These are phyloP conservation scores for Colletotrichum spinosum DNA, from an alignment of 2,329 filamentous ascomycete species.

Conservation along the genomic window DNA sequence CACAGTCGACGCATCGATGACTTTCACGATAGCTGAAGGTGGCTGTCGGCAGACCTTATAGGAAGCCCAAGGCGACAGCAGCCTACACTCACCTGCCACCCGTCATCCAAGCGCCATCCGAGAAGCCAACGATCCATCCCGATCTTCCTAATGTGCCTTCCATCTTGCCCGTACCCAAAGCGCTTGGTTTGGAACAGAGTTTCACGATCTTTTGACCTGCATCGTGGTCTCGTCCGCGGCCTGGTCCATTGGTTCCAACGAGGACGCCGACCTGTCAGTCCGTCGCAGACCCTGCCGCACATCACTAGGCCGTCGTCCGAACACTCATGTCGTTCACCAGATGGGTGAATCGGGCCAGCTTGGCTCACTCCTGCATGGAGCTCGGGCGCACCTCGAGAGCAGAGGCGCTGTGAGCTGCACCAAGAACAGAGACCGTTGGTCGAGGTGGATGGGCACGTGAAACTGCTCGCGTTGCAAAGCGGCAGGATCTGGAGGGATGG, in stretches of 20 bases:
- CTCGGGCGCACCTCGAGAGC: neutral
- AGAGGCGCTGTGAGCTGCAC: neutral
- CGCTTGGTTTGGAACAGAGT: conserved; percentile 32
- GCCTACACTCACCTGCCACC: conserved; percentile 3
- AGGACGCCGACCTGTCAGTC: conserved; percentile 3
- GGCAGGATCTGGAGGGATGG: conserved; percentile 36
- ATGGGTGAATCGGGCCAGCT: neutral
- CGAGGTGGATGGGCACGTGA: conserved; percentile 30
- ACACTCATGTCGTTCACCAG: conserved; percentile 11
- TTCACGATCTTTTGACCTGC: conserved; percentile 33
- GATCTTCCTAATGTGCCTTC: conserved; percentile 7
- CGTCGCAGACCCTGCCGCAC: conserved; percentile 21
- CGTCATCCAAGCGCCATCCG: conserved; percentile 32
- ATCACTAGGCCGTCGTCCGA: conserved; percentile 27
- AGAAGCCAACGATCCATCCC: conserved; percentile 1
- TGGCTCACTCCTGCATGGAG: neutral
- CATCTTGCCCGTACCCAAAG: conserved; percentile 18
- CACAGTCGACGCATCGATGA: conserved; percentile 15
- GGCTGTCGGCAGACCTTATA: conserved; percentile 30
- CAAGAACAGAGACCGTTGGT: conserved; percentile 11
- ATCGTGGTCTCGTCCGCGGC: conserved; percentile 23
- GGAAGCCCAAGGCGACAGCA: neutral
- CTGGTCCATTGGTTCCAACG: neutral
- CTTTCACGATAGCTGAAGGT: neutral
- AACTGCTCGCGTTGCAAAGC: conserved; percentile 35